Evolutionary conservation across 805 yeast species (phyloP), one percentile per base, ranked within the genome.

Genomic region (Sungouiozyma intestinalis): DNA sequence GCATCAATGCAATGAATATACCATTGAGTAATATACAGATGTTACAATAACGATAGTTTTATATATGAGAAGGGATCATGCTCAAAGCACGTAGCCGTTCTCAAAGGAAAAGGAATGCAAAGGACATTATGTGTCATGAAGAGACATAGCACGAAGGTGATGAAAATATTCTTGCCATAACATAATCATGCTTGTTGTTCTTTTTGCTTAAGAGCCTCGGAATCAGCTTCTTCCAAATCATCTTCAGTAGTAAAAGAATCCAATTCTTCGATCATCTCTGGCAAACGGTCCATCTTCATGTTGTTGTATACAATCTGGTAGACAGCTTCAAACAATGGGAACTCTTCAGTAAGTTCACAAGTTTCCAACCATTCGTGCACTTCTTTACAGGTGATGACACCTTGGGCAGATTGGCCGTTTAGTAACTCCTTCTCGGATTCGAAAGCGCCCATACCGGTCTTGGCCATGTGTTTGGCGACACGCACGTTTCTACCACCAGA

Each of bases 321-420:
- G 40, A 94, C 86, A 36, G 71, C 69, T 51, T 66, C 71, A 44
- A 69, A 68, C 39, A 68, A 53, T 46, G 97, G 97, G 75, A 81
- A 90, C 50, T 87, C 92, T 13, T 55, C 58, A 24, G 59, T 66
- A 56, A 68, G 71, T 49, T 69, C 53, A 41, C 58, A 48, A 32
- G 49, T 69, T 35, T 60, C 67, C 57, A 85, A 72, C 60, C 86
- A 77, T 54, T 83, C 92, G 64, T 85, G 83, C 35, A 92, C 96
- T 71, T 90, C 98, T 60, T 74, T 77, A 43, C 88, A 75, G 36
- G 97, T 92, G 57, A 82, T 74, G 45, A 87, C 74, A 64, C 98
- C 98, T 69, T 90, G 98, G 45, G 96, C 94, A 36, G 92, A 81
- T 71, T 87, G 96, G 38, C 98, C 98, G 61, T 90, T 86, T 52